Conservation (phyloP, 2,329 filamentous ascomycete species). For the Elsinoe perseae region DNA sequence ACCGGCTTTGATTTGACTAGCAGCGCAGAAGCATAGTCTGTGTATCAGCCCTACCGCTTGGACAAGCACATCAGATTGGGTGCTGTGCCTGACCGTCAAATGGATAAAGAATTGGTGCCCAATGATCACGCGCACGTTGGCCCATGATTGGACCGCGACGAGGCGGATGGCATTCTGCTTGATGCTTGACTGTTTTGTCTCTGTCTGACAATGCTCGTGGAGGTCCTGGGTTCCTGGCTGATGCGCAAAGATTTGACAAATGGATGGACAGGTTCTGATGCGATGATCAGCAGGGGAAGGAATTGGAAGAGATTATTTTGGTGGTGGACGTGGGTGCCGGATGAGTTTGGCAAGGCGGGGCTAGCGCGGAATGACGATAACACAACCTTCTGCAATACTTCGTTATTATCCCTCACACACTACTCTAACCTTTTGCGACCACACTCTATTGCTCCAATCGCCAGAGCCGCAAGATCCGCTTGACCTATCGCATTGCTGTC, state of each 20-base stretch:
- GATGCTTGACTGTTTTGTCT: slow-evolving; percentile 2
- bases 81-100: not conserved
- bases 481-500: slow-evolving; percentile 3
- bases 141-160: slow-evolving; percentile 13
- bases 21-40: not conserved
- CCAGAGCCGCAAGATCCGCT: slow-evolving; percentile 5
- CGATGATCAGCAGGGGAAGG: slow-evolving; percentile 10
- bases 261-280: not conserved
- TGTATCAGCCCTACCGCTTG: not conserved
- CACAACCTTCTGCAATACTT: not conserved
- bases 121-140: slow-evolving; percentile 14
- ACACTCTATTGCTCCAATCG: slow-evolving; percentile 4
- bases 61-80: not conserved
- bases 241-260: not conserved
- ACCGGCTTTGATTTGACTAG: slow-evolving; percentile 1
- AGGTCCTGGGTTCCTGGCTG: not conserved
- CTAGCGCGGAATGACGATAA: slow-evolving; percentile 12
- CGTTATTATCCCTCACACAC: not conserved
- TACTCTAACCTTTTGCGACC: not conserved
- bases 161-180: not conserved
- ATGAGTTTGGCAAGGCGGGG: not conserved
- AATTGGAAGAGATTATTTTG: not conserved
- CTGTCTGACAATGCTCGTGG: not conserved
- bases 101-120: slow-evolving; percentile 4
- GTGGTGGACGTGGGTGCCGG: not conserved